Conservation (phyloP, 768 basidiomycete genomes). For the Lyophyllum decastes region DNA sequence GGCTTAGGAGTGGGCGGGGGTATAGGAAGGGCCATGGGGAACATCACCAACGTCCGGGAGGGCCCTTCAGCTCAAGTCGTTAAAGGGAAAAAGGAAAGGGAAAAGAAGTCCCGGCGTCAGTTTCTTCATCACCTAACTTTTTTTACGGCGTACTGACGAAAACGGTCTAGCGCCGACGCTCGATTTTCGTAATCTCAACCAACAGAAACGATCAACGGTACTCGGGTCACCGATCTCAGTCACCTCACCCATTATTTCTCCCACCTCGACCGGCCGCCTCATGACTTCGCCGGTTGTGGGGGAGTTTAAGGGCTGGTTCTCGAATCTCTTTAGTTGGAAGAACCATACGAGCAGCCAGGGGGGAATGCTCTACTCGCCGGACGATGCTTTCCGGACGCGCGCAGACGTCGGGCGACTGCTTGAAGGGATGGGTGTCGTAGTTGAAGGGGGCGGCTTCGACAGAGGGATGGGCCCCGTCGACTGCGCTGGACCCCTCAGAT, state of each 20-base stretch:
- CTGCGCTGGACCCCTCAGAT: conserved; percentile 34
- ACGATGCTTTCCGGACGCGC: conserved; percentile 62
- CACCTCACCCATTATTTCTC: conserved; percentile 38
- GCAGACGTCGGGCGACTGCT: conserved; percentile 64
- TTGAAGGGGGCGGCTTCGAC: conserved; percentile 35
- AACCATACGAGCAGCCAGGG: conserved; percentile 43
- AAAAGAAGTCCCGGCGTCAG: conserved; percentile 55
- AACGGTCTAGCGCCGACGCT: conserved; percentile 50
- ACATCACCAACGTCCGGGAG: conserved; percentile 39
- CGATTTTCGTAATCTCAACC: conserved; percentile 48
- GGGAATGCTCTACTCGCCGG: conserved; percentile 54
- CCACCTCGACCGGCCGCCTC: conserved; percentile 34
- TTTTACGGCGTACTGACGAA: conserved; percentile 8
- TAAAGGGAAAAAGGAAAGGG: conserved; percentile 48
- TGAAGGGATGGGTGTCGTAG: conserved; percentile 60
- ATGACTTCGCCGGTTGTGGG: conserved; percentile 73
- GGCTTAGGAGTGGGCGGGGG: conserved; percentile 36
- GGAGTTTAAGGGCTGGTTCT: conserved; percentile 93
- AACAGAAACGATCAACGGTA: conserved; percentile 47
- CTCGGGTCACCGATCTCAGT: conserved; percentile 51
- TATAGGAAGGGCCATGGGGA: conserved; percentile 54
- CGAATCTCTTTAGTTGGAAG: conserved; percentile 94
- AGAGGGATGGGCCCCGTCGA: conserved; percentile 23
- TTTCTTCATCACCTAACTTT: conserved; percentile 9
- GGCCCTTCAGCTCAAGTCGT: conserved; percentile 15